Conservation (phyloP, 805 yeast genomes). For the Hanseniaspora jakobsenii region DNA sequence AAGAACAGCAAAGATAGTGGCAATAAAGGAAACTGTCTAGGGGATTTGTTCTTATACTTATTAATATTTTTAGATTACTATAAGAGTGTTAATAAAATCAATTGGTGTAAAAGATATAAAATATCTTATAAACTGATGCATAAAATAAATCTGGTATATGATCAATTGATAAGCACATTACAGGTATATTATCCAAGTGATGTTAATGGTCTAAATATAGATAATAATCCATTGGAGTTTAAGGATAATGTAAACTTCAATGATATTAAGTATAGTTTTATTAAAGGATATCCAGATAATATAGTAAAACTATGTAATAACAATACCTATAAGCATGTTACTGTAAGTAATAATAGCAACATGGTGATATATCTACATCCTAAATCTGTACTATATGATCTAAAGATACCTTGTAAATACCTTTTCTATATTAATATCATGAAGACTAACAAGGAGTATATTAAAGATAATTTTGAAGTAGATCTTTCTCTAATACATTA, state of each 20-base stretch:
- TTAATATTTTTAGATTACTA: slow-evolving; percentile 71
- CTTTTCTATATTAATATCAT: slow-evolving; percentile 75
- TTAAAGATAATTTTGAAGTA: slow-evolving; percentile 66
- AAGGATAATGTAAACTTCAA: slow-evolving; percentile 4
- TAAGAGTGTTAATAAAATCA: slow-evolving; percentile 49
- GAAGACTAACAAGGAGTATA: slow-evolving; percentile 74
- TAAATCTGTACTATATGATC: slow-evolving; percentile 31
- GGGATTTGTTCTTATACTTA: slow-evolving; percentile 71
- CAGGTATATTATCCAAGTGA: slow-evolving; percentile 32
- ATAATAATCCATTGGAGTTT: slow-evolving; percentile 20
- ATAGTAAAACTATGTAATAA: slow-evolving; percentile 23
- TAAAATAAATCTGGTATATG: slow-evolving; percentile 57
- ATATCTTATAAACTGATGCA: slow-evolving; percentile 62
- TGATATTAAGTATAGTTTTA: slow-evolving; percentile 22
- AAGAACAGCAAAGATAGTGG: too few species aligned
- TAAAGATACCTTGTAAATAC: slow-evolving; percentile 45
- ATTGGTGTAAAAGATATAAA: slow-evolving; percentile 80
- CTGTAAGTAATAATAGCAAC: neutral
- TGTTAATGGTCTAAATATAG: slow-evolving; percentile 26
- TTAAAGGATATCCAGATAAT: slow-evolving; percentile 28
- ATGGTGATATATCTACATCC: neutral
- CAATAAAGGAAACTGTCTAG: slow-evolving; percentile 41
- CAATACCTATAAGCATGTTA: slow-evolving; percentile 25
- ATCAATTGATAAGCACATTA: slow-evolving; percentile 46
- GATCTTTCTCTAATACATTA: too few species aligned